Conservation (phyloP, 805 yeast genomes). For the Metschnikowia borealis region DNA sequence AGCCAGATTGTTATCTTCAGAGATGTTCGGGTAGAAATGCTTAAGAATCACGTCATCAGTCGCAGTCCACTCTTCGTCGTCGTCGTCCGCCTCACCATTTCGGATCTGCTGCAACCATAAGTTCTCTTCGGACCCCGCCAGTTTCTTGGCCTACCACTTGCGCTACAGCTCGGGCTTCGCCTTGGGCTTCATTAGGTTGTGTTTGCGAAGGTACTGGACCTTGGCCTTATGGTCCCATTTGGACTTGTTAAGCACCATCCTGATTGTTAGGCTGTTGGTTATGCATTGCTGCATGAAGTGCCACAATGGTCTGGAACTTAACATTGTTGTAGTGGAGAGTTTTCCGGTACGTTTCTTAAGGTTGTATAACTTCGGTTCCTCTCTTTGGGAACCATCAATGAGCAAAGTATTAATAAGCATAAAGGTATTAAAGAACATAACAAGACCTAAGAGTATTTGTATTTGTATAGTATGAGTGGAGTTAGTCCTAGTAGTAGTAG, state of each 20-base stretch:
- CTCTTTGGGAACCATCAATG: too few relatives aligned
- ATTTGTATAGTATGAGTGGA: too few relatives aligned
- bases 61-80: conserved; percentile 39
- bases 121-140: conserved; percentile 9
- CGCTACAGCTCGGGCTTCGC: conserved; percentile 7
- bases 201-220: conserved; percentile 35
- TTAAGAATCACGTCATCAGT: conserved; percentile 38
- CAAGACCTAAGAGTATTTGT: too few relatives aligned
- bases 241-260: conserved; percentile 40
- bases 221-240: conserved; percentile 46
- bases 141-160: conserved; percentile 33
- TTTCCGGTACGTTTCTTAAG: too few relatives aligned
- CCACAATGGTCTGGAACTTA: too few relatives aligned
- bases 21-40: conserved; percentile 38
- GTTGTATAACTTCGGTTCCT: too few relatives aligned
- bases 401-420: too few relatives aligned
- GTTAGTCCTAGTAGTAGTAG: too few relatives aligned
- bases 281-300: too few relatives aligned
- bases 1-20: conserved; percentile 33
- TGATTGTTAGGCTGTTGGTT: too few relatives aligned
- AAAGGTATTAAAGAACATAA: too few relatives aligned
- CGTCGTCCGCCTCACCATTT: conserved; percentile 14
- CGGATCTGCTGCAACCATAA: conserved; percentile 7
- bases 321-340: too few relatives aligned
- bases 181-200: conserved; percentile 27